A percentile compares a stretch with the other conserved stretches of the same genome.
Conservation (phyloP, 805 yeast genomes). For the Saturnispora halmiae region DNA sequence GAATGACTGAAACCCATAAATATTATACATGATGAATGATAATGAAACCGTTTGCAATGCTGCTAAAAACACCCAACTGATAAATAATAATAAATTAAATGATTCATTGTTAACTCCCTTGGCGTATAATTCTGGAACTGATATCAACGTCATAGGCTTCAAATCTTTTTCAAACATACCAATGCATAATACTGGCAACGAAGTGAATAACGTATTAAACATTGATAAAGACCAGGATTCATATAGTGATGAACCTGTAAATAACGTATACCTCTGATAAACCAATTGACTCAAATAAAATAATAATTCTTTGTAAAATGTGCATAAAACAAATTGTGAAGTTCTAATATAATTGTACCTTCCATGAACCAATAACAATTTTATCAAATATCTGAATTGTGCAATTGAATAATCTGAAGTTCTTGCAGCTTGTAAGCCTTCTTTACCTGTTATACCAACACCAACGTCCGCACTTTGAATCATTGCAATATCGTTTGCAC, state of each 20-base stretch:
- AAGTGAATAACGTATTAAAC: constrained; percentile 94
- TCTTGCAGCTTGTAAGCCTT: constrained; percentile 94
- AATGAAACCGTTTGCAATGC: constrained; percentile 62
- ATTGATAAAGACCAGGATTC: constrained; percentile 95
- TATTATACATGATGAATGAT: constrained; percentile 53
- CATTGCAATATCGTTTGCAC: constrained; percentile 99
- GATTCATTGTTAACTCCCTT: constrained; percentile 67
- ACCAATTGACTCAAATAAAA: constrained; percentile 84
- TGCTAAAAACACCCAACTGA: constrained; percentile 73
- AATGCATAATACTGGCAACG: constrained; percentile 79
- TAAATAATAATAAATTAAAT: constrained; percentile 61
- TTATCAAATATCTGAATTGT: constrained; percentile 78
- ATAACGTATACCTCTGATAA: constrained; percentile 77
- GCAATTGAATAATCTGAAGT: constrained; percentile 93
- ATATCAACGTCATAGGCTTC: constrained; percentile 75
- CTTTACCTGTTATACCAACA: constrained; percentile 93
- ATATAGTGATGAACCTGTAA: constrained; percentile 87
- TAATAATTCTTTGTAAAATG: constrained; percentile 88
- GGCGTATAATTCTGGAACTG: constrained; percentile 83
- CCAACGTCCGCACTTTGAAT: constrained; percentile 98
- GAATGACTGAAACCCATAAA: constrained; percentile 65
- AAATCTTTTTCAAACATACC: constrained; percentile 96
- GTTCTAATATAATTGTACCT: constrained; percentile 91
- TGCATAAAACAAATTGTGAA: constrained; percentile 81
- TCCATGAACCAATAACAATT: constrained; percentile 86